Conservation (phyloP, 2,329 filamentous ascomycete genomes). For the Alternaria burnsii region DNA sequence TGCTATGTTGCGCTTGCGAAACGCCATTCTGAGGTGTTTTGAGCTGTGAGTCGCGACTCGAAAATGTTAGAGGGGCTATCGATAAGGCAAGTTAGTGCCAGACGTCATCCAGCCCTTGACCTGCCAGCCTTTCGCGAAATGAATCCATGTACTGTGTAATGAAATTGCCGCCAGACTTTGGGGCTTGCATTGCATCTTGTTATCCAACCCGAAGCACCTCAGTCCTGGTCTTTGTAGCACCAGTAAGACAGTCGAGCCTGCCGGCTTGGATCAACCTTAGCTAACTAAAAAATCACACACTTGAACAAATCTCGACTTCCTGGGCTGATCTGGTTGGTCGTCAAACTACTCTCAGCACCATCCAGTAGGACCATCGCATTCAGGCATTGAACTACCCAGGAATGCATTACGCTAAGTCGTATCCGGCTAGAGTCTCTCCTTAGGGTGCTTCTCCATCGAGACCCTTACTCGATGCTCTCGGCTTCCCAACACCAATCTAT, state of each 20-base stretch:
- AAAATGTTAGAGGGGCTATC: constrained; percentile 23
- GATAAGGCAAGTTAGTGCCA: constrained; percentile 9
- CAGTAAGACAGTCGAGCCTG: no score
- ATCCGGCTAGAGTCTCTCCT: neutral
- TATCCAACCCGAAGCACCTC: no score
- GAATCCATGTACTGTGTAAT: neutral
- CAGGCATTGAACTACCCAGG: no score
- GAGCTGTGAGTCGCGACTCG: constrained; percentile 12
- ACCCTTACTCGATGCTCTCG: neutral
- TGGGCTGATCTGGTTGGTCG: neutral
- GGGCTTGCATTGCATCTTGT: no score
- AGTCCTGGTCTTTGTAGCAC: no score
- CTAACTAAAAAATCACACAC: neutral
- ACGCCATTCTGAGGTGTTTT: constrained; percentile 63
- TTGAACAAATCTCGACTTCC: neutral
- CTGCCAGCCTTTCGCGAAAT: neutral
- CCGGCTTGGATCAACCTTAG: neutral
- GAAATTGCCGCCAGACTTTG: no score
- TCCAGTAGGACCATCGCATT: no score
- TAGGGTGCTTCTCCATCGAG: neutral
- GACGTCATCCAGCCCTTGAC: neutral
- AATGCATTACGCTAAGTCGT: neutral
- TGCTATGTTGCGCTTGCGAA: constrained; percentile 72
- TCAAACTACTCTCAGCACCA: neutral
- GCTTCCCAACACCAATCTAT: neutral